Evolutionary conservation across 1,139 yeast species (phyloP), one percentile per base, ranked within the genome.

Genomic region (Protomyces pachydermus): DNA sequence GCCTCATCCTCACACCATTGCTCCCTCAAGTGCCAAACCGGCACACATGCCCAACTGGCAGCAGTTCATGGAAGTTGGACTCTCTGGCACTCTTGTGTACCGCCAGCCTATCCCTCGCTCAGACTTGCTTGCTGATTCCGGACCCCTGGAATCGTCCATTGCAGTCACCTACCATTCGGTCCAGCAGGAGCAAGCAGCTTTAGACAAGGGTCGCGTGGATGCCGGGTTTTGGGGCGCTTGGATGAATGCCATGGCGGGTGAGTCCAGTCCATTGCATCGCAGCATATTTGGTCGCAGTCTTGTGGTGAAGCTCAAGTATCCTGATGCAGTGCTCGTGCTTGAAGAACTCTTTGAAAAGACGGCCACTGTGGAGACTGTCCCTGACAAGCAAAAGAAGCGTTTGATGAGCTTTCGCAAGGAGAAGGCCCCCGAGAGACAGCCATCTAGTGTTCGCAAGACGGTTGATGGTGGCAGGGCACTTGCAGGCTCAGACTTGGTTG

Each of bases 41-140:
- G 25, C 51, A 12, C n/a, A 34, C 23, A 48, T 54, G n/a, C 61
- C 55, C n/a, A 34, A 57, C 28, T 57, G 61, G 61, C 38, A 45
- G 37, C 55, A 57, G 28, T 57, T 57, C 34, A 50, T 39, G 54
- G 54, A 23, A 4, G 50, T 54, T 4, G 61, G 61, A 16, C 37
- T 57, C 12, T 45, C 51, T 12, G 32, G 23, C 37, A 54, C 50
- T 10, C 51, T 16, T 37, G 38, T 23, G 32, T 34, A 16, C 18
- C 50, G n/a, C 34, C 50, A 18, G 53, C 60, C 23, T 28, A 34
- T 51, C 45, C 48, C 46, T 16, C 50, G 42, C 45, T 45, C 46
- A 42, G 48, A n/a, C 60, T 32, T 28, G 28, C 16, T 10, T 38
- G 37, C 35, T 39, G 52, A 23, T 34, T 34, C 14, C 16, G 23